phyloP scores from a whole-genome alignment of 2,329 filamentous ascomycete species.

The Stachybotrys elegans region DNA sequence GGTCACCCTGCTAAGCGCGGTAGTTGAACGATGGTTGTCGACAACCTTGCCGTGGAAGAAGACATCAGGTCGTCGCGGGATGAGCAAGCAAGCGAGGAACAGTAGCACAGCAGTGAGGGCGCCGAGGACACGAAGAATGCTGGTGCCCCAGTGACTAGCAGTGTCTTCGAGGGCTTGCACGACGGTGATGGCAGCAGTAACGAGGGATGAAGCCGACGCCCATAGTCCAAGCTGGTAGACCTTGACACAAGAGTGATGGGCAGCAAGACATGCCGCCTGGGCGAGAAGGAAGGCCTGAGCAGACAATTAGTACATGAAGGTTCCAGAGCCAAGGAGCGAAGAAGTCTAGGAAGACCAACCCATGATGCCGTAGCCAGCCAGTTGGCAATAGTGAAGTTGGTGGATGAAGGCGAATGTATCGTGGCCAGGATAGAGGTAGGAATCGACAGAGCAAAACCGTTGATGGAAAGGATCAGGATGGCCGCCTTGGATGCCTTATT shows the following conservation, averaged over 20 bases:
- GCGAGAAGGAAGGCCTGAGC: constrained; percentile 43
- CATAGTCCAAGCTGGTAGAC: constrained; percentile 50
- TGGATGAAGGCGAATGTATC: constrained; percentile 21
- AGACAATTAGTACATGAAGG: neutral
- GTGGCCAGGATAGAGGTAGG: constrained; percentile 50
- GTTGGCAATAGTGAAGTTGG: constrained; percentile 43
- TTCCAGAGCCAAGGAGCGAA: neutral
- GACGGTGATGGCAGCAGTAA: constrained; percentile 38
- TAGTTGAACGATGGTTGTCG: constrained; percentile 57
- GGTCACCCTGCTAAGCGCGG: constrained; percentile 56
- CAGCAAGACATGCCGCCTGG: constrained; percentile 45
- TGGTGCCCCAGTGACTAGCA: constrained; percentile 30
- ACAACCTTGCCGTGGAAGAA: constrained; percentile 54
- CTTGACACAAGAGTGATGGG: constrained; percentile 44
- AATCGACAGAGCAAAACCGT: constrained; percentile 52
- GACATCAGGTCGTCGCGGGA: constrained; percentile 65
- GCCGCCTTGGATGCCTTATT: constrained; percentile 50
- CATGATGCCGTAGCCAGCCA: constrained; percentile 58
- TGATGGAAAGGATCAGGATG: constrained; percentile 47
- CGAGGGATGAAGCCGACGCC: constrained; percentile 40
- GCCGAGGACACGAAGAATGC: constrained; percentile 43
- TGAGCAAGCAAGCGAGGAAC: constrained; percentile 41
- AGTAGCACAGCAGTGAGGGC: constrained; percentile 39
- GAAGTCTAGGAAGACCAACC: constrained; percentile 53
- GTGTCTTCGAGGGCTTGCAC: constrained; percentile 32